A percentile compares a stretch with the other conserved stretches of the same genome.
These are phyloP conservation scores for Aspergillus carlsbadensis DNA, from an alignment of 495 filamentous ascomycete genomes.

Conservation along the genomic window DNA sequence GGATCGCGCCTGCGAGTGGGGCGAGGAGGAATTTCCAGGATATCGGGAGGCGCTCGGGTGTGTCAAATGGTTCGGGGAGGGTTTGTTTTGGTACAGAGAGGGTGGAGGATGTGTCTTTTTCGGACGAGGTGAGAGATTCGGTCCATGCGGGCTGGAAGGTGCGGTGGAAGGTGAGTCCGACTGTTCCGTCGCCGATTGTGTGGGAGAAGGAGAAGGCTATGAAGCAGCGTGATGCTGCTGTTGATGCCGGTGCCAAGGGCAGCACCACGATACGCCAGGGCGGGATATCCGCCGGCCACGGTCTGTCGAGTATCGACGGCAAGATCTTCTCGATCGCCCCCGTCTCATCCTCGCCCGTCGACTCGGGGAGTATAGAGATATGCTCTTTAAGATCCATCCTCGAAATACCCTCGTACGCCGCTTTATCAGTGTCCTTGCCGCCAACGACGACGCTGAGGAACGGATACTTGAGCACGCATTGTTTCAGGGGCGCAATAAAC, in stretches of 20 bases:
- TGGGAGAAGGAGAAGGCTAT: constrained; percentile 26
- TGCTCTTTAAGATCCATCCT: constrained; percentile 22
- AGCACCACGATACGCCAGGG: constrained; percentile 28
- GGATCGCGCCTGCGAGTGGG: constrained; percentile 17
- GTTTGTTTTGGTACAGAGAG: constrained; percentile 6
- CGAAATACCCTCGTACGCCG: constrained; percentile 15
- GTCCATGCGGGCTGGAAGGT: constrained; percentile 20
- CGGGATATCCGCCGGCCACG: constrained; percentile 23
- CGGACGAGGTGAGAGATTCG: neutral
- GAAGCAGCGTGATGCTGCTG: constrained; percentile 17
- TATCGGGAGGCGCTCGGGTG: constrained; percentile 23
- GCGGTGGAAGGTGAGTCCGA: constrained; percentile 23
- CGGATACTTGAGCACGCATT: constrained; percentile 18
- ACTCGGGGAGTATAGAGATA: constrained; percentile 14
- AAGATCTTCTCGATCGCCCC: constrained; percentile 12
- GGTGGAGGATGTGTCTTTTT: constrained; percentile 4
- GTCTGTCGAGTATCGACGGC: constrained; percentile 21
- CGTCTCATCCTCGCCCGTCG: constrained; percentile 3
- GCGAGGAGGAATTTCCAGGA: constrained; percentile 24
- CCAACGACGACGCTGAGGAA: constrained; percentile 22
- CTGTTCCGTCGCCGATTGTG: constrained; percentile 25
- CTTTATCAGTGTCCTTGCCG: constrained; percentile 23
- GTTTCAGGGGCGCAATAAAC: constrained; percentile 17
- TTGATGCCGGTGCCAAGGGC: constrained; percentile 9
- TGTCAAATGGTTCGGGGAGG: constrained; percentile 23